Base-by-base conservation (phyloP, 2,329 filamentous ascomycete species). In the Fusarium tjaetaba region DNA sequence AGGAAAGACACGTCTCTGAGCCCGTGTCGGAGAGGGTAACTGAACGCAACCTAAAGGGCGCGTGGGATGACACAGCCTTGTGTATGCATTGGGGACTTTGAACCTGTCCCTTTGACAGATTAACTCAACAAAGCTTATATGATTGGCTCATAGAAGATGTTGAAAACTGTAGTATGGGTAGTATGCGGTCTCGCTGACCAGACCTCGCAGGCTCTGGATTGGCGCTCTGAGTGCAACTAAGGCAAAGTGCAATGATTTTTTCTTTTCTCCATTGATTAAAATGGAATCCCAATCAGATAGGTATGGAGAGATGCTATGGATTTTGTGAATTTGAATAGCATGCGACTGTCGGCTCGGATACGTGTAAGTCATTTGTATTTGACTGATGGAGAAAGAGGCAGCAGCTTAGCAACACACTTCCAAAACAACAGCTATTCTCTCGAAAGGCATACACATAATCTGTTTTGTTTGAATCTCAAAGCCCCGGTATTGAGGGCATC, bases 301-400 rank as follows among this genome's bases (percentile, higher is more conserved):
- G 43, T 24, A 7, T 13, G 20, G 28, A 45, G 9, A 48, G 24
- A 28, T 18, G 51, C 9, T 20, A 26, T 22, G 28, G 15, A 30
- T 18, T 39, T 18, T 26, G 22, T 41, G 18, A 22, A 22, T n/a
- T n/a, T 20, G 16, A 34, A 46, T 36, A 68, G 18, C 41, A 20
- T 26, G 34, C 28, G 18, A 49, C 14, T 48, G 32, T 36, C 26
- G 26, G 24, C 46, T 38, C 32, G 28, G 11, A n/a, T 16, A 24
- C 30, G 42, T 65, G 26, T 32, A 70, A 53, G 52, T 70, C n/a
- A 39, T 42, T 18, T 49, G 22, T 36, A 46, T 46, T 68, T 36
- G 28, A 16, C 34, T 46, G 42, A 48, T 39, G 46, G 36, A 59
- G 59, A 42, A 59, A 41, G 38, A 10, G 42, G 26, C 36, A 26